Conservation (phyloP, 2,329 filamentous ascomycete species). For the Metarhizium anisopliae region DNA sequence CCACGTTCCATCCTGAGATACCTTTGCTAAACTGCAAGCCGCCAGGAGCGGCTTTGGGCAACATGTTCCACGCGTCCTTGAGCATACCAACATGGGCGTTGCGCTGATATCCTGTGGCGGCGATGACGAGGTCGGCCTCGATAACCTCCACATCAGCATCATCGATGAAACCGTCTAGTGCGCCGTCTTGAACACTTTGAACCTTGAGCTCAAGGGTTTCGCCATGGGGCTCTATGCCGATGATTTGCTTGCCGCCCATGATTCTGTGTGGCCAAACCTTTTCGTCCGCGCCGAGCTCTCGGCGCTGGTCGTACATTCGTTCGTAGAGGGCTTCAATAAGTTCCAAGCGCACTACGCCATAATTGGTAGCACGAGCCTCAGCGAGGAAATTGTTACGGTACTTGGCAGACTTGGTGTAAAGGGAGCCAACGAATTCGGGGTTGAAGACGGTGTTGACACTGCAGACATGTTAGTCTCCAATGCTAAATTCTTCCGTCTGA, state of each 20-base stretch:
- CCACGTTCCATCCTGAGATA: conserved; percentile 32
- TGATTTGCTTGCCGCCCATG: conserved; percentile 57
- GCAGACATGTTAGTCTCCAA: background rate
- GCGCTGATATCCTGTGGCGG: conserved; percentile 79
- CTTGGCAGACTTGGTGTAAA: conserved; percentile 58
- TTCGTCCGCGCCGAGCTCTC: conserved; percentile 60
- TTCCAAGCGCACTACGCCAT: conserved; percentile 85
- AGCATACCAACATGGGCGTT: conserved; percentile 74
- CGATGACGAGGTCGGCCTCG: conserved; percentile 72
- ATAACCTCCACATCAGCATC: conserved; percentile 45
- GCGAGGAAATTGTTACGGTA: conserved; percentile 52
- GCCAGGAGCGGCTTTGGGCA: conserved; percentile 41
- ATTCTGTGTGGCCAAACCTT: conserved; percentile 76
- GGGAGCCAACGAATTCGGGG: conserved; percentile 68
- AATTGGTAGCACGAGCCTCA: conserved; percentile 80
- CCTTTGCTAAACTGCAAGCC: conserved; percentile 22
- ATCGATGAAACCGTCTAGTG: conserved; percentile 30
- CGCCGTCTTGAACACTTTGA: conserved; percentile 33
- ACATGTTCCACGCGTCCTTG: conserved; percentile 52
- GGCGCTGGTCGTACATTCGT: conserved; percentile 75
- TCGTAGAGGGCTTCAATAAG: conserved; percentile 86
- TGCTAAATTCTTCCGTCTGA: background rate
- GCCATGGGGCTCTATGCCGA: conserved; percentile 44
- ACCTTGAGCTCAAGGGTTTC: conserved; percentile 52
- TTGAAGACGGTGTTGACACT: conserved; percentile 97